These are phyloP conservation scores for Podaxis carcinomalis DNA, from an alignment of 768 basidiomycete species.

Conservation along the genomic window DNA sequence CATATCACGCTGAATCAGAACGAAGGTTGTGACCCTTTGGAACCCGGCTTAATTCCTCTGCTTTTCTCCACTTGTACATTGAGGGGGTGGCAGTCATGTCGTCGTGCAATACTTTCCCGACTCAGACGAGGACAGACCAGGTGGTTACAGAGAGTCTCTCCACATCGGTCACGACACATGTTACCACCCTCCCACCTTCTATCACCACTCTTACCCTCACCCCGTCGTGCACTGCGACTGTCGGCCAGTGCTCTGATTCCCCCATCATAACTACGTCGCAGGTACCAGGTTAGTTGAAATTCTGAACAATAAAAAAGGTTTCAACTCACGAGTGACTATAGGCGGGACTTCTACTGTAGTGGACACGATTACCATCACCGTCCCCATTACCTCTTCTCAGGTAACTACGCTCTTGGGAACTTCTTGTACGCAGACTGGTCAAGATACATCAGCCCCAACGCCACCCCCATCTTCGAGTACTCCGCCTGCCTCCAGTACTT, in stretches of 20 bases:
- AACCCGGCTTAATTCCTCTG: neutral
- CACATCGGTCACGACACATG: conserved; percentile 6
- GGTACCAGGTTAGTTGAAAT: conserved; percentile 7
- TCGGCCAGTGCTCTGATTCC: neutral
- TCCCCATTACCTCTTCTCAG: conserved; percentile 4
- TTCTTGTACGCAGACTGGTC: neutral
- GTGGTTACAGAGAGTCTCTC: conserved; percentile 10
- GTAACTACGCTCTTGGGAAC: conserved; percentile 8
- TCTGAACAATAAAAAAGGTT: neutral
- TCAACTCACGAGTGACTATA: neutral
- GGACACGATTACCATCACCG: conserved; percentile 7
- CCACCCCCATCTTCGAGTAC: neutral
- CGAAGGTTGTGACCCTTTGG: neutral
- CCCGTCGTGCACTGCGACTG: neutral
- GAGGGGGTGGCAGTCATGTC: conserved; percentile 1
- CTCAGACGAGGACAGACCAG: conserved; percentile 4
- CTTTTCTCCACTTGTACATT: neutral
- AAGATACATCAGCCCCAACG: neutral
- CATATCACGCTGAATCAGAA: neutral
- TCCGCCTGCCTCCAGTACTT: conserved; percentile 4
- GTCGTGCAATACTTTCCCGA: conserved; percentile 9
- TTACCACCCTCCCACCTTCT: conserved; percentile 9
- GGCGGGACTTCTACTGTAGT: conserved; percentile 1
- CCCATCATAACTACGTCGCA: conserved; percentile 1
- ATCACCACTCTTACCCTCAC: conserved; percentile 7